Evolutionary conservation across 1,284 basidiomycete genomes (phyloP).

Genomic region (Irpex sp.): DNA sequence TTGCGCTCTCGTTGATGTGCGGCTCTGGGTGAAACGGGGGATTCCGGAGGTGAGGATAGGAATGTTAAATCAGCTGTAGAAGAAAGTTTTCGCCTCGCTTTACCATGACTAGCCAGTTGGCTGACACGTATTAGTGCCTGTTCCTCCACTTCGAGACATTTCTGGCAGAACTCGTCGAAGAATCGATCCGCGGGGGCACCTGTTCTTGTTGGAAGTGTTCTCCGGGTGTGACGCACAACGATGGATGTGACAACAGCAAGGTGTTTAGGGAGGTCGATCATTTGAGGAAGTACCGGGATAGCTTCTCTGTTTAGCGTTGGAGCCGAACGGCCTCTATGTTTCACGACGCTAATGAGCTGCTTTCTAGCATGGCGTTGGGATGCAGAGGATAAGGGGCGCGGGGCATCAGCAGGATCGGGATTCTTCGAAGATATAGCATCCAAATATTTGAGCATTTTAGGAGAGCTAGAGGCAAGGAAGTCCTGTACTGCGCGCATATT

Average conservation of each 20-base stretch:
- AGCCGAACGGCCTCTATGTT: slow-evolving; percentile 48
- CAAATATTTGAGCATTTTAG: slow-evolving; percentile 75
- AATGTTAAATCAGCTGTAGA: background rate
- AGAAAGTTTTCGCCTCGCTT: slow-evolving; percentile 9
- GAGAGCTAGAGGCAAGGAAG: slow-evolving; percentile 55
- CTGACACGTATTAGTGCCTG: slow-evolving; percentile 60
- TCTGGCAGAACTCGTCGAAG: slow-evolving; percentile 29
- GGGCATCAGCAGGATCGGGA: slow-evolving; percentile 35
- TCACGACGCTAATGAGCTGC: slow-evolving; percentile 47
- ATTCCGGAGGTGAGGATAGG: background rate
- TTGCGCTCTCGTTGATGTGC: slow-evolving; percentile 7
- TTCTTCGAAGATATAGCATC: slow-evolving; percentile 59
- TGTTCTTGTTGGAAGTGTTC: slow-evolving; percentile 22
- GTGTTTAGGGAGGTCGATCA: slow-evolving; percentile 69
- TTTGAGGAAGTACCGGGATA: slow-evolving; percentile 63
- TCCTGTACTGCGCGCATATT: slow-evolving; percentile 69
- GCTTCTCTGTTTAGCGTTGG: slow-evolving; percentile 62
- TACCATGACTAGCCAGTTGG: slow-evolving; percentile 39
- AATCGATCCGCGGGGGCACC: slow-evolving; percentile 16
- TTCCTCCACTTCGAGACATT: slow-evolving; percentile 72
- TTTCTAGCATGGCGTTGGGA: slow-evolving; percentile 40
- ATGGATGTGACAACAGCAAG: slow-evolving; percentile 72
- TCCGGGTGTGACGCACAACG: slow-evolving; percentile 51
- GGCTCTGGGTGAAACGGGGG: slow-evolving; percentile 3
- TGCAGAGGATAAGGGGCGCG: slow-evolving; percentile 37